Evolutionary conservation across 208 protist genomes (phyloP).

Genomic region (Crithidia bombi): DNA sequence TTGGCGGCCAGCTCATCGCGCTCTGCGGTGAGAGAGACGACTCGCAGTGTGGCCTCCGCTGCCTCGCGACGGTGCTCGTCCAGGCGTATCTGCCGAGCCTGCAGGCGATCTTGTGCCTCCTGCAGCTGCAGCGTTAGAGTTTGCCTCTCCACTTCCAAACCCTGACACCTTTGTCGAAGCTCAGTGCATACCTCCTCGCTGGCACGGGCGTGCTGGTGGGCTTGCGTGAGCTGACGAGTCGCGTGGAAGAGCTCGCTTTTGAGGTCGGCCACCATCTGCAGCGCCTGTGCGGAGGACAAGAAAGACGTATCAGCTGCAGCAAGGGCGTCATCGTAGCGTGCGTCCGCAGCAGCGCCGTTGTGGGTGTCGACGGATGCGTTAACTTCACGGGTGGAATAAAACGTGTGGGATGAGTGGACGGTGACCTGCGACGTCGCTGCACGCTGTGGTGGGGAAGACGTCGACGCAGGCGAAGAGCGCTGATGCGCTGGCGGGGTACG

Average conservation of each 20-base stretch:
- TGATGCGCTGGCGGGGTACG: too few relatives aligned
- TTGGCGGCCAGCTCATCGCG: slow-evolving; percentile 64
- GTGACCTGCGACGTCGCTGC: not conserved
- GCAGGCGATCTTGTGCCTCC: slow-evolving; percentile 45
- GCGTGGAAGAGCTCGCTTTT: slow-evolving; percentile 19
- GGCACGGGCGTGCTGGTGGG: slow-evolving; percentile 19
- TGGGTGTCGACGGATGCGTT: not conserved
- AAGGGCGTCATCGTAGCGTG: not conserved
- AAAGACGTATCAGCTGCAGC: not conserved
- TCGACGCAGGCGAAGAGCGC: too few relatives aligned
- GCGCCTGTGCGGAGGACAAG: not conserved
- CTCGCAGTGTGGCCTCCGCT: slow-evolving; percentile 36
- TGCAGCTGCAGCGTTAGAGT: slow-evolving; percentile 36
- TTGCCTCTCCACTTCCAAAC: slow-evolving; percentile 36
- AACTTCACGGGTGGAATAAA: not conserved
- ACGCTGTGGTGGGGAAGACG: too few relatives aligned
- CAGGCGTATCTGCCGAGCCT: slow-evolving; percentile 20
- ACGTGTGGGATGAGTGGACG: not conserved
- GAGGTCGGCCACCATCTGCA: slow-evolving; percentile 18
- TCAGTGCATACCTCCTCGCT: slow-evolving; percentile 17
- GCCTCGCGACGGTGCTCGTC: slow-evolving; percentile 54
- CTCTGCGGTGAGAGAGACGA: slow-evolving; percentile 52
- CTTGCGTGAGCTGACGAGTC: slow-evolving; percentile 17
- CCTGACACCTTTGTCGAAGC: slow-evolving; percentile 21
- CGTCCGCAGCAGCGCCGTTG: not conserved